Evolutionary conservation across 2,329 filamentous ascomycete genomes (phyloP), one percentile per base, ranked within the genome.

Genomic region (Hypoxylon sp.): DNA sequence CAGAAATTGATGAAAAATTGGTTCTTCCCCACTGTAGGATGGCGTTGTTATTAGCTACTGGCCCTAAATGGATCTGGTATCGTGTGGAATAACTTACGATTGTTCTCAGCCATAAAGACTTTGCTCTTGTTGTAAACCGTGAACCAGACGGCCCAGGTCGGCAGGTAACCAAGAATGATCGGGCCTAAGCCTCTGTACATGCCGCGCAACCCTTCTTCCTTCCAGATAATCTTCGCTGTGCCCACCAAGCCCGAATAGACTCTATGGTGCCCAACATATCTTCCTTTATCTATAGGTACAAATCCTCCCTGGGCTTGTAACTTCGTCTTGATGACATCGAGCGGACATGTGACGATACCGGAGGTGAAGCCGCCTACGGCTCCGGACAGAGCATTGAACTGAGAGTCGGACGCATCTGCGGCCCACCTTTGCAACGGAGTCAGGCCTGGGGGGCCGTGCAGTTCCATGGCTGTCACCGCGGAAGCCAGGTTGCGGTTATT

Each of bases 291-390:
- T 77, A 80, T 80, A 72, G 82, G 86, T 73, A 80, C 73, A 80
- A 97, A 97, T 19, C 93, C 93, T 70, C 95, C 95, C 79, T 98
- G 96, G 15, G 94, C 95, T 80, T 99, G 96, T 67, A 99, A 83
- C 81, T 98, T 98, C 48, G 96, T 99, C 84, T 99, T 99, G 81
- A 99, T 98, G 69, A 99, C 96, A 84, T 99, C 96, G 74, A 99
- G 90, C 46, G 96, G 96, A 79, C 96, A 99, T 58, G 95, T 98
- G 72, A 98, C 93, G 62, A 99, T 88, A 55, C 96, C 96, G 6
- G 94, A 97, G 21, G 93, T 94, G 76, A 98, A 93, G 54, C 96
- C 96, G 55, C 94, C 95, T 64, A 93, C 86, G 53, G 94, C 95
- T 62, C 96, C 96, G 47, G 93, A 91, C 62, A 98, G 85, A 69